Evolutionary conservation across 306 rosid species (phyloP).

Genomic region (Boehmeria nivea): DNA sequence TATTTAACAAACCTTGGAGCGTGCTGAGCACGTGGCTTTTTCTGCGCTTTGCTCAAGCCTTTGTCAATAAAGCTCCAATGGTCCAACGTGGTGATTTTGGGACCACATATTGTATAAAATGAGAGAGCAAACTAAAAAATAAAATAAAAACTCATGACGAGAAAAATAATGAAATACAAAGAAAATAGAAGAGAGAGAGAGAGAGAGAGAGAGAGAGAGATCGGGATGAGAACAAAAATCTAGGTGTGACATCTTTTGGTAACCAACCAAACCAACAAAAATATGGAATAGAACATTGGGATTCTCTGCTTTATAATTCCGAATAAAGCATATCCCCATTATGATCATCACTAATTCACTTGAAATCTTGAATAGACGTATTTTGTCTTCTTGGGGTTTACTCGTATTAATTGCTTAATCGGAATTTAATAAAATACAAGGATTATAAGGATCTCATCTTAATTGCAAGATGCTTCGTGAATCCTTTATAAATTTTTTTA

Average conservation of each 20-base stretch:
- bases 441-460: too few species aligned
- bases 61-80: background rate
- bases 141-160: background rate
- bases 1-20: background rate
- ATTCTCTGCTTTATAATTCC: background rate
- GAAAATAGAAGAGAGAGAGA: background rate
- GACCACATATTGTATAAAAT: background rate
- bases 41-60: background rate
- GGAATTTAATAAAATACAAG: too few species aligned
- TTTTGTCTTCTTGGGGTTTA: background rate
- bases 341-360: too few species aligned
- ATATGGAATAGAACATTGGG: background rate
- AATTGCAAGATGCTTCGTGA: too few species aligned
- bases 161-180: background rate
- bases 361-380: too few species aligned
- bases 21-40: background rate
- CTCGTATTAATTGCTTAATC: too few species aligned
- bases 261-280: slow-evolving; percentile 5
- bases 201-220: too few species aligned
- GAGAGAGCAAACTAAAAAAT: background rate
- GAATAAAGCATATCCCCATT: background rate
- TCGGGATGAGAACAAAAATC: background rate
- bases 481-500: too few species aligned
- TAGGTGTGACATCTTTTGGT: background rate
- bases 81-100: background rate